Conservation (phyloP, 208 protist genomes). For the Acanthamoeba healyi region DNA sequence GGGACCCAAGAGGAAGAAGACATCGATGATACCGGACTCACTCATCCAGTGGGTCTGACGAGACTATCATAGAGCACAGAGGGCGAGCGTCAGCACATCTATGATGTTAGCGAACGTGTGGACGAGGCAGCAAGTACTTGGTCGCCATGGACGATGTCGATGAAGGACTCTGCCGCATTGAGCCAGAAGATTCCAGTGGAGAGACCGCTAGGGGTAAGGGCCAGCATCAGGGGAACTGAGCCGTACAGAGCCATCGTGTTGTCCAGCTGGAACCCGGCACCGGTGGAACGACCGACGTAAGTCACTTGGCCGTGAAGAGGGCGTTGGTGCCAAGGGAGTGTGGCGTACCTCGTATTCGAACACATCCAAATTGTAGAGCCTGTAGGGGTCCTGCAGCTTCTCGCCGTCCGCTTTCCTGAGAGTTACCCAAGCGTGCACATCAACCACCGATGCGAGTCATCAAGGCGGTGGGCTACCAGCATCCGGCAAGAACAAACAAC, state of each 20-base stretch:
- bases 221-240: conserved; percentile 96
- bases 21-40: conserved; percentile 96
- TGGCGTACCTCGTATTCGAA: conserved; percentile 95
- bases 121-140: not conserved
- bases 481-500: not conserved
- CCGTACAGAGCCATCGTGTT: conserved; percentile 97
- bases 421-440: not conserved
- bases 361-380: conserved; percentile 98
- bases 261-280: too few relatives aligned
- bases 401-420: not conserved
- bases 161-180: conserved; percentile 92
- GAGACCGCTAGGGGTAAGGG: conserved; percentile 86
- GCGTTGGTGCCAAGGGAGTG: too few relatives aligned
- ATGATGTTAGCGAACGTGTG: too few relatives aligned
- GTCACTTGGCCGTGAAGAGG: too few relatives aligned
- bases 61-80: not conserved
- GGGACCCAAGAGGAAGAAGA: conserved; percentile 97
- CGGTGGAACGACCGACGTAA: too few relatives aligned
- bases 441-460: too few relatives aligned
- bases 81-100: too few relatives aligned
- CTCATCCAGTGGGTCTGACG: conserved; percentile 93
- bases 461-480: not conserved
- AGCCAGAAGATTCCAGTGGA: conserved; percentile 95
- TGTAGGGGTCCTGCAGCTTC: conserved; percentile 90
- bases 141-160: conserved; percentile 83